phyloP scores from a whole-genome alignment of 139 green algal species.

The Diplosphaera chodatii region DNA sequence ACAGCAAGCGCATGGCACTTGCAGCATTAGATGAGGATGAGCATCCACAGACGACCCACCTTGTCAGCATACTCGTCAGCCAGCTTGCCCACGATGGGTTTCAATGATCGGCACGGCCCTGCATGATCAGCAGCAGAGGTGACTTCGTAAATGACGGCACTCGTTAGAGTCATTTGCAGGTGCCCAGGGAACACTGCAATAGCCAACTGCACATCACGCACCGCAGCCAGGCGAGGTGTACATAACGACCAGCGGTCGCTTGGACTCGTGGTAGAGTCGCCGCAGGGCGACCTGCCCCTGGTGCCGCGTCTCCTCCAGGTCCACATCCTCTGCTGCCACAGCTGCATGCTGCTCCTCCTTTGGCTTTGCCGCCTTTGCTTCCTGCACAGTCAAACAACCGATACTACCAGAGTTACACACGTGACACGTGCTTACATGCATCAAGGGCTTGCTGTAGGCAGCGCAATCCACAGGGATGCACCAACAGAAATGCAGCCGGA shows the following conservation, averaged over 20 bases:
- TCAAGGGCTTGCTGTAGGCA: no score
- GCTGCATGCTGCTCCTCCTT: constrained; percentile 30
- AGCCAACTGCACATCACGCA: no score
- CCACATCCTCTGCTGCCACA: constrained; percentile 24
- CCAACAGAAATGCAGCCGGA: no score
- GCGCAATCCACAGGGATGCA: no score
- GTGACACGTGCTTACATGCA: no score
- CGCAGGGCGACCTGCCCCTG: constrained; percentile 89
- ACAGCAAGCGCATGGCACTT: not conserved
- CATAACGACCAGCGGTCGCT: constrained; percentile 76
- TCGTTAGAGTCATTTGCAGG: no score
- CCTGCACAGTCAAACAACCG: not conserved
- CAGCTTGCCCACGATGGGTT: constrained; percentile 91
- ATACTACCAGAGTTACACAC: no score
- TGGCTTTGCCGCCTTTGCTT: constrained; percentile 24
- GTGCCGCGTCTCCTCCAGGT: constrained; percentile 60
- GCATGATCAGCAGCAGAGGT: no score
- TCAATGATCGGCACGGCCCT: constrained; percentile 83
- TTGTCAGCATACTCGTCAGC: constrained; percentile 69
- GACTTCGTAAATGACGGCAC: no score
- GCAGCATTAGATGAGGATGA: not conserved
- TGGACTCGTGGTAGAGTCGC: constrained; percentile 94
- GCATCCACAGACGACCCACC: constrained; percentile 5
- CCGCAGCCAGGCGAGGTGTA: constrained; percentile 80
- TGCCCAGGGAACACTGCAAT: no score